Evolutionary conservation across 192 early-diverging fungal species (phyloP), one percentile per base, ranked within the genome.

Genomic region (Geranomyces michiganensis): DNA sequence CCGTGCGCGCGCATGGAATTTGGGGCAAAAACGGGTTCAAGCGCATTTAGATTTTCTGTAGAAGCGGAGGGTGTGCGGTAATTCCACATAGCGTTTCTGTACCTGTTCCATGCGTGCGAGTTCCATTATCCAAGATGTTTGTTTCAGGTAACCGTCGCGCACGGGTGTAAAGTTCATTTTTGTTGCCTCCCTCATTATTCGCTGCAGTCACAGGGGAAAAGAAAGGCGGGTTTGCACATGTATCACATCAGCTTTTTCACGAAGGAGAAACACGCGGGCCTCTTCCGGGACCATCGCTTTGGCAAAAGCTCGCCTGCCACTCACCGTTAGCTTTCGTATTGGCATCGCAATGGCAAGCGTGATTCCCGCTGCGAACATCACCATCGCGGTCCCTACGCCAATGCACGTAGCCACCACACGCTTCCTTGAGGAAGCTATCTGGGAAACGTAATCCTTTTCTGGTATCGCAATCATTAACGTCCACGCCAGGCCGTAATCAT

Each of bases 101-200:
- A 41, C 22, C 62, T 65, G 32, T 29, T 26, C 36, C 4, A 68
- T 68, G n/a, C 53, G 27, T 13, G 32, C 27, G 8, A 32, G 64
- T 48, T 56, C 67, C 0, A 14, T 56, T 8, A 68, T 33, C 3
- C 47, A 29, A 24, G 51, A 53, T 0, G 0, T 51, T 6, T 32
- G 22, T 6, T 27, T 32, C 49, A 68, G 31, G 60, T 62, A 62
- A 10, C 60, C 60, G 41, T 62, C 60, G 1, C 60, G 60, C 14
- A 62, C n/a, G 8, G 60, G 9, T 9, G 27, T 36, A n/a, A 62
- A 62, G 26, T 62, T 31, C 30, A 62, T 2, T 0, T 29, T n/a
- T 21, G 60, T 62, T 27, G 60, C 60, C 26, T 62, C 24, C 7
- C 8, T 62, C 60, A 62, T 62, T 6, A 53, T 26, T n/a, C 26